phyloP scores from a whole-genome alignment of 345 rosid species.

The Cardamine resedifolia region DNA sequence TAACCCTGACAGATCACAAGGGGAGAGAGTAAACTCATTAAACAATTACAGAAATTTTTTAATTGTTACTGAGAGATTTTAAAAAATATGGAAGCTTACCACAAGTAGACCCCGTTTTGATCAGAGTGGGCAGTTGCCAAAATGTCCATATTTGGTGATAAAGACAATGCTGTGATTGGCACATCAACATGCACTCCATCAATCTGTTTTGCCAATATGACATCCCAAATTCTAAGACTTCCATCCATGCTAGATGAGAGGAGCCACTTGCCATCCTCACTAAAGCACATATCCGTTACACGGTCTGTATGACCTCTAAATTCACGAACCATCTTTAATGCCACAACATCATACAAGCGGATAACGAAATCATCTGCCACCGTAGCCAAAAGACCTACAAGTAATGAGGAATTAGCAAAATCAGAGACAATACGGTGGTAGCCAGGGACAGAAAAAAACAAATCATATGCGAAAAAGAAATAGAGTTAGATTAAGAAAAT shows the following conservation, averaged over 20 bases:
- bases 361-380: conserved; percentile 86
- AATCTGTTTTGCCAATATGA: conserved; percentile 82
- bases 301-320: conserved; percentile 96
- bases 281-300: conserved; percentile 80
- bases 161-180: conserved; percentile 82
- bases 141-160: conserved; percentile 93
- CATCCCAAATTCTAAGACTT: conserved; percentile 91
- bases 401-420: conserved; percentile 19
- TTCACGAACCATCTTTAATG: conserved; percentile 84
- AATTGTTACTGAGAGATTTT: neutral
- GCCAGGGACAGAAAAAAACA: conserved; percentile 2
- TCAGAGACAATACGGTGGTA: neutral
- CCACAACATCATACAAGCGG: conserved; percentile 71
- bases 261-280: conserved; percentile 98
- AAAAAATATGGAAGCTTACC: conserved; percentile 48
- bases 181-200: conserved; percentile 84
- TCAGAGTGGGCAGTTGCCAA: conserved; percentile 93
- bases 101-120: conserved; percentile 85
- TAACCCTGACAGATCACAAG: conserved; percentile 55
- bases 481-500: neutral
- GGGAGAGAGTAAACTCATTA: neutral
- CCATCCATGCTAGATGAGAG: conserved; percentile 96
- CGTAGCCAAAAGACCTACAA: conserved; percentile 83
- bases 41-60: neutral
- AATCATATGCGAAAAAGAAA: neutral